These are phyloP conservation scores for Acrodontium crateriforme DNA, from an alignment of 2,329 filamentous ascomycete species.

Conservation along the genomic window DNA sequence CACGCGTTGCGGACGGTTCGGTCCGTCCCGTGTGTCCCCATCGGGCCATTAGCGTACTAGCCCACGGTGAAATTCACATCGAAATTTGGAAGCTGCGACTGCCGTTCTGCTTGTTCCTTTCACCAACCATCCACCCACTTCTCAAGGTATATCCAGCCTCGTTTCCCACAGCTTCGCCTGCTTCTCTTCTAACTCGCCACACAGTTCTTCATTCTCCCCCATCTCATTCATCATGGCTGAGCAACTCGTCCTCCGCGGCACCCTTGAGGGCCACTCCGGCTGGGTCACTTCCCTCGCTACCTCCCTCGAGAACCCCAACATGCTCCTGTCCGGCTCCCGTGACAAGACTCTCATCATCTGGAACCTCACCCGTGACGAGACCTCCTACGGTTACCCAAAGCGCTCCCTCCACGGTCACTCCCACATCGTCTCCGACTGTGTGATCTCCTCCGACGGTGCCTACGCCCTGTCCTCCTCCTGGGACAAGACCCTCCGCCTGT, in stretches of 20 bases:
- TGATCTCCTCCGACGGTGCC: slow-evolving; percentile 98
- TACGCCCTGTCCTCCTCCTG: slow-evolving; percentile 98
- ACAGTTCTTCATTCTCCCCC: too few species aligned
- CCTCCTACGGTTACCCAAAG: slow-evolving; percentile 97
- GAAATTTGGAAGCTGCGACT: too few species aligned
- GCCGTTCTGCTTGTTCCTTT: too few species aligned
- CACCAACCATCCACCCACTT: too few species aligned
- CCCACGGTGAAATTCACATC: too few species aligned
- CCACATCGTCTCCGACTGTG: slow-evolving; percentile 99
- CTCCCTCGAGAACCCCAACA: slow-evolving; percentile 99
- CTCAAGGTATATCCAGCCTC: too few species aligned
- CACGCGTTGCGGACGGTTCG: too few species aligned
- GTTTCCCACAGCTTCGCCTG: too few species aligned
- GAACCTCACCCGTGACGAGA: slow-evolving; percentile 98
- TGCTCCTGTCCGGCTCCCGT: slow-evolving; percentile 93
- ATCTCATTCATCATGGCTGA: slow-evolving; percentile 28
- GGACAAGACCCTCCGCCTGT: slow-evolving; percentile 99
- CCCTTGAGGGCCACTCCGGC: slow-evolving; percentile 77
- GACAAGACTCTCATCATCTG: slow-evolving; percentile 99
- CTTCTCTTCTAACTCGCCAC: too few species aligned
- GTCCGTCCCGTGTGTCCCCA: too few species aligned
- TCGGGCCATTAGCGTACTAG: too few species aligned
- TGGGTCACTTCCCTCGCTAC: slow-evolving; percentile 98
- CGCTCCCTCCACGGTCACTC: slow-evolving; percentile 97
- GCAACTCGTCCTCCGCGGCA: slow-evolving; percentile 30